Conservation (phyloP, 2,329 filamentous ascomycete genomes). For the Exophiala alcalophila region DNA sequence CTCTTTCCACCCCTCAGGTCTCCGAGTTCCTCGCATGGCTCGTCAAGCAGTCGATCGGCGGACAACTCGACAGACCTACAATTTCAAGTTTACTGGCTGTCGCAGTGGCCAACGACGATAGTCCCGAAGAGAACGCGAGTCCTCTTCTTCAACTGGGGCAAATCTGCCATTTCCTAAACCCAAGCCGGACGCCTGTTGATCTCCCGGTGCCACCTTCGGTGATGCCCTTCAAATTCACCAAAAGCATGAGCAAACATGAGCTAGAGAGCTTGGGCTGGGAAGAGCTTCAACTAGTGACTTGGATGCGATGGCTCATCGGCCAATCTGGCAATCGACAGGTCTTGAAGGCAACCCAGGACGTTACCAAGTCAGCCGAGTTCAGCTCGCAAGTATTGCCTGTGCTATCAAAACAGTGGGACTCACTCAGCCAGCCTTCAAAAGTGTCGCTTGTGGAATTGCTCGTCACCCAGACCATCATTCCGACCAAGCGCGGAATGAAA, state of each 20-base stretch:
- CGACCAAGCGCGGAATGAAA: constrained; percentile 86
- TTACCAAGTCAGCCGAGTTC: constrained; percentile 71
- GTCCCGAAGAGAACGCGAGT: constrained; percentile 57
- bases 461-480: constrained; percentile 70
- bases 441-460: constrained; percentile 63
- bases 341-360: constrained; percentile 61
- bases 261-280: constrained; percentile 82
- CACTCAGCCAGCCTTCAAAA: constrained; percentile 65
- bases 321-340: constrained; percentile 57
- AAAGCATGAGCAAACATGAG: constrained; percentile 62
- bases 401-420: constrained; percentile 87
- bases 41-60: constrained; percentile 65
- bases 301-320: constrained; percentile 78
- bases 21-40: constrained; percentile 82
- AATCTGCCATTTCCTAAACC: constrained; percentile 71
- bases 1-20: constrained; percentile 74
- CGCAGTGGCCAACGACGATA: constrained; percentile 57
- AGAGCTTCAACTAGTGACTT: constrained; percentile 77
- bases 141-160: constrained; percentile 73
- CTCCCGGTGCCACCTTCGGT: constrained; percentile 78
- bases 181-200: constrained; percentile 74
- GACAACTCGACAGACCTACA: constrained; percentile 67
- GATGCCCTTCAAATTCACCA: constrained; percentile 81
- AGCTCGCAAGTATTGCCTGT: constrained; percentile 73
- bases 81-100: constrained; percentile 72